Evolutionary conservation across 495 filamentous ascomycete species (phyloP).

Genomic region (Articulospora tetracladia): DNA sequence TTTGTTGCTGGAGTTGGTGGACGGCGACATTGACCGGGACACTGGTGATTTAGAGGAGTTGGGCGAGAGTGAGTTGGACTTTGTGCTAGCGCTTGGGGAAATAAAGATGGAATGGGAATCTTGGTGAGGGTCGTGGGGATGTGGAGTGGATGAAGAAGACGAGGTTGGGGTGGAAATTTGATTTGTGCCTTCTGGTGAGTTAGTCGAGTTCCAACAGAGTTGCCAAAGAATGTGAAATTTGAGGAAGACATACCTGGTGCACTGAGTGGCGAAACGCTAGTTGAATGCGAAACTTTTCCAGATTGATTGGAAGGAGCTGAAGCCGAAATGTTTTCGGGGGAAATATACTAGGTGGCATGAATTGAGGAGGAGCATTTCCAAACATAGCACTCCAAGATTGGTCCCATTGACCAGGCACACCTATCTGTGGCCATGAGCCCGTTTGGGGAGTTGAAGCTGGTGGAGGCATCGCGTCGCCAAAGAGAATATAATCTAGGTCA

Average conservation of each 20-base stretch:
- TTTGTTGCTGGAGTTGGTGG: background rate
- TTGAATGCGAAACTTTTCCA: too few relatives aligned
- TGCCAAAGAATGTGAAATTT: too few relatives aligned
- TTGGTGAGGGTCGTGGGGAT: background rate
- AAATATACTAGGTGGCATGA: background rate
- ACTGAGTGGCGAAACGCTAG: background rate
- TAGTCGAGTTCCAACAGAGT: too few relatives aligned
- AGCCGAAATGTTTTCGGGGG: background rate
- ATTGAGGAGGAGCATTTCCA: background rate
- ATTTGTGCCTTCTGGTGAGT: too few relatives aligned
- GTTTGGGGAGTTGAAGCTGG: background rate
- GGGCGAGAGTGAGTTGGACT: background rate
- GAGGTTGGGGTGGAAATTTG: background rate
- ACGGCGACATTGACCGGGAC: too few relatives aligned
- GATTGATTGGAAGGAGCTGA: background rate
- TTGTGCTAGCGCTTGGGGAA: too few relatives aligned
- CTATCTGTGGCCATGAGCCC: background rate
- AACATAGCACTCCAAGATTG: background rate
- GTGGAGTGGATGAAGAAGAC: background rate
- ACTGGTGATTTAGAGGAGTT: background rate
- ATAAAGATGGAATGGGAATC: background rate
- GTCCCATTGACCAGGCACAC: background rate
- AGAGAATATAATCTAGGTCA: background rate
- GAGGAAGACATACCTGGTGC: too few relatives aligned
- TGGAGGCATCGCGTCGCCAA: background rate